Conservation (phyloP, 371 early-diverging fungal species). For the Mucor mucedo region DNA sequence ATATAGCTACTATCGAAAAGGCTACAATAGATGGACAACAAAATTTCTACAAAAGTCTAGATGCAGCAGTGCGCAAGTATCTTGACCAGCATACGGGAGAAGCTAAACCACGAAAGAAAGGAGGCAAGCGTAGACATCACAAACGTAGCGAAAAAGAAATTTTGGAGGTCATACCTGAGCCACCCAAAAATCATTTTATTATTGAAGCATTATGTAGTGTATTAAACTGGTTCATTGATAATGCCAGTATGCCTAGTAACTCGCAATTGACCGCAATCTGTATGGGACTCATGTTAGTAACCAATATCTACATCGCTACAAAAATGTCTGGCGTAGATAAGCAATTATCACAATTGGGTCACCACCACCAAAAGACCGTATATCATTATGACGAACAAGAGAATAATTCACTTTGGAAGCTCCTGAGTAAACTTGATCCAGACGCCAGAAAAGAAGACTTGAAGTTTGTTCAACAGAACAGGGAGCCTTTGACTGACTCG, state of each 20-base stretch:
- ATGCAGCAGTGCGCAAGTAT: constrained; percentile 61
- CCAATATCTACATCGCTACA: constrained; percentile 43
- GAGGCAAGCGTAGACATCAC: constrained; percentile 17
- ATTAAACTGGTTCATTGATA: constrained; percentile 2
- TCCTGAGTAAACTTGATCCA: constrained; percentile 35
- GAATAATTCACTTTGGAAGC: constrained; percentile 36
- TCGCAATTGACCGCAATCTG: constrained; percentile 40
- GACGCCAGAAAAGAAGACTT: constrained; percentile 23
- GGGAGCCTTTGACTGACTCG: background rate
- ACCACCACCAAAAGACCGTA: background rate
- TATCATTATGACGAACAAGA: background rate
- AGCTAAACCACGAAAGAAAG: constrained; percentile 10
- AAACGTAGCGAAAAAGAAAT: background rate
- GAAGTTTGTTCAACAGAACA: constrained; percentile 1
- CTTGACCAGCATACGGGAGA: constrained; percentile 29
- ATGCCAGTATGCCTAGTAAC: constrained; percentile 20
- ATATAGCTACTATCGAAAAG: constrained; percentile 67
- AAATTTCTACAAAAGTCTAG: constrained; percentile 60
- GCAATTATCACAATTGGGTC: constrained; percentile 23
- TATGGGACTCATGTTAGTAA: constrained; percentile 41
- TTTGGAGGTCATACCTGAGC: background rate
- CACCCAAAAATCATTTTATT: constrained; percentile 1
- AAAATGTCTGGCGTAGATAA: constrained; percentile 47
- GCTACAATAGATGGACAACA: constrained; percentile 71
- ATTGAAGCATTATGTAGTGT: constrained; percentile 3